Percentiles rank a stretch among this genome's conserved stretches.
Evolutionary conservation across 2,329 filamentous ascomycete genomes (phyloP).

Genomic region (Penicillium fuscoglaucum): DNA sequence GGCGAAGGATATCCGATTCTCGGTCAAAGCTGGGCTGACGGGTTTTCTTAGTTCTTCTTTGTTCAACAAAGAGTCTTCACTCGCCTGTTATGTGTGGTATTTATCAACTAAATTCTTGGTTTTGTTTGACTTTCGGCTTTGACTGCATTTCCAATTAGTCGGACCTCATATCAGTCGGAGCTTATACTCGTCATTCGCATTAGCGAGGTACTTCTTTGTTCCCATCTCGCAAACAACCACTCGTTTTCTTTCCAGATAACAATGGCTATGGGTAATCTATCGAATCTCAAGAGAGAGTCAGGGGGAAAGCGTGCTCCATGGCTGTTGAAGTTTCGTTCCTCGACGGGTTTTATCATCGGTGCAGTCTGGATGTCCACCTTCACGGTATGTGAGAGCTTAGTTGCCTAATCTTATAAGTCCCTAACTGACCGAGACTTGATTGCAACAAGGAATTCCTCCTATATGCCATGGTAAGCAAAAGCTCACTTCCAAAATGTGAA

Average conservation of each 20-base stretch:
- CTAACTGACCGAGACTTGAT: neutral
- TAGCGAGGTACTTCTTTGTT: neutral
- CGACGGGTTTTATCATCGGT: constrained; percentile 58
- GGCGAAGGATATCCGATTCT: neutral
- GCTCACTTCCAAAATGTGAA: neutral
- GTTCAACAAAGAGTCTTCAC: constrained; percentile 2
- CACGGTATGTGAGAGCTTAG: constrained; percentile 23
- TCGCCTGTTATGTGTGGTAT: neutral
- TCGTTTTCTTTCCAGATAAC: neutral
- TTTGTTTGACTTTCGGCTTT: neutral
- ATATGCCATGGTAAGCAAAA: constrained; percentile 31
- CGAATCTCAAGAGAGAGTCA: neutral
- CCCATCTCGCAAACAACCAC: neutral
- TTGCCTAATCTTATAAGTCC: neutral
- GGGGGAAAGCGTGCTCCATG: constrained; percentile 19
- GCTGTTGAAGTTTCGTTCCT: constrained; percentile 56
- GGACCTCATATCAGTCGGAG: neutral
- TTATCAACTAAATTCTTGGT: neutral
- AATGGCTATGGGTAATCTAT: neutral
- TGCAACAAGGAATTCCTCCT: constrained; percentile 29
- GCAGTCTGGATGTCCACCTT: constrained; percentile 50
- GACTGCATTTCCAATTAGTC: neutral
- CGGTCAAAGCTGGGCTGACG: constrained; percentile 1
- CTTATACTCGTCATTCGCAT: neutral
- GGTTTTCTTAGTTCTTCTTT: neutral